Base-by-base conservation (phyloP, 2,329 filamentous ascomycete genomes). In the Chrysosporium queenslandicum region DNA sequence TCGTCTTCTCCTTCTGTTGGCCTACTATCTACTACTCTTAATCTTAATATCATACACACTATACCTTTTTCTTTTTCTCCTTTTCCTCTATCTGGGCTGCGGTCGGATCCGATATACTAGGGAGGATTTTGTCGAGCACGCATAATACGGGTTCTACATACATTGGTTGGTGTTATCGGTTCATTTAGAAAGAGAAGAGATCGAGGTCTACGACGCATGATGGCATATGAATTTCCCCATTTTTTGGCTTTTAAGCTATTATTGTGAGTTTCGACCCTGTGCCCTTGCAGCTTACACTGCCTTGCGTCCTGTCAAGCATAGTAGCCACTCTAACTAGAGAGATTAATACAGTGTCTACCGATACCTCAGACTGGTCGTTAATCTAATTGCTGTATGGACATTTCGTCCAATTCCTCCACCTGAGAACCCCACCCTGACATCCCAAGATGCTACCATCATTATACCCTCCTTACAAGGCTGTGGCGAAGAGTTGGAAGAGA, bases 381-480 rank as follows among this genome's bases (percentile, higher is more conserved):
- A 96, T 66, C 81, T 87, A 62, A 73, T 86, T 61, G 88, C 86
- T 61, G 90, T 94, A 67, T 92, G 87, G 86, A 76, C 76, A 9
- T 95, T 94, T 73, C 86, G 82, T 68, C 89, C 90, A 23, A 86
- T 89, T 56, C 86, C 86, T 39, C 85, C 91, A 51, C 85, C 88
- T 37, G 80, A 81, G 54, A 86, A 88, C 57, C 88, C 91, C n/a
- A 82, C 77, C 41, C 83, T 89, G 66, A 87, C 82, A 25, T 79
- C 82, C 30, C 73, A 86, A 60, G 87, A 97, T 78, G 89, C 95
- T 62, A 95, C 91, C 4, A 88, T 96, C 58, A 87, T 97, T 61
- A 86, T 96, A 56, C 91, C 91, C 6, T 94, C 90, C 9, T 89
- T 97, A 58, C 87, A 94, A 64, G 87, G 89, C 55, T 83, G 82